phyloP scores from a whole-genome alignment of 2,329 filamentous ascomycete genomes.

The Talaromyces islandicus region DNA sequence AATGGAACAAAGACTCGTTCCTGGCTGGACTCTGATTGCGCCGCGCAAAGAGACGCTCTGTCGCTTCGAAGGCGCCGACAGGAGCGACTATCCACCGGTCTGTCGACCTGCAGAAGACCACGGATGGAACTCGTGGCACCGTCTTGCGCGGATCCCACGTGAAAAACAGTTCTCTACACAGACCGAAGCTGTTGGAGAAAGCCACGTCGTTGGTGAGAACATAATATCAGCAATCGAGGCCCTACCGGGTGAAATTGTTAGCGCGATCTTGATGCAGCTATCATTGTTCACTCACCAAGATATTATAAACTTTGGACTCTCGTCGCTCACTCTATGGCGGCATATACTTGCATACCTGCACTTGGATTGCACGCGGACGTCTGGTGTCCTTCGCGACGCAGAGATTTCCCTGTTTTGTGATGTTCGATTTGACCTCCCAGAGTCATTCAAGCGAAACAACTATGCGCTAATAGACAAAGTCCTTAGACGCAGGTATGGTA shows the following conservation, averaged over 20 bases:
- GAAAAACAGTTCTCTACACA: neutral
- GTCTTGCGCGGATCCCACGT: neutral
- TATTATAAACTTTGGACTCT: neutral
- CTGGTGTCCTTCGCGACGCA: neutral
- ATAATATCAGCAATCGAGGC: neutral
- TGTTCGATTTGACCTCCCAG: neutral
- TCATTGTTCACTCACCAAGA: neutral
- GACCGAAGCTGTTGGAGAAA: neutral
- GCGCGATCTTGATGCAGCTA: neutral
- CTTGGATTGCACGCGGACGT: neutral
- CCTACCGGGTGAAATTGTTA: neutral
- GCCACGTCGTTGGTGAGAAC: neutral
- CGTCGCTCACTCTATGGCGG: neutral
- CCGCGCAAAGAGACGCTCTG: neutral
- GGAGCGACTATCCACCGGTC: slow-evolving; percentile 1
- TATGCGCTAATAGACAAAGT: neutral
- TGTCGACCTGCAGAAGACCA: neutral
- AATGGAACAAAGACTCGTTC: neutral
- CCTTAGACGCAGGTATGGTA: neutral
- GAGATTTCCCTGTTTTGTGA: neutral
- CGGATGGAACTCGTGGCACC: neutral
- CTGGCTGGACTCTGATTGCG: neutral
- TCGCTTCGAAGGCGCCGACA: neutral
- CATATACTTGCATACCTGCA: neutral
- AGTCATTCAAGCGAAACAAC: neutral